Evolutionary conservation across 208 protist species (phyloP).

Genomic region (Leishmania arabica): DNA sequence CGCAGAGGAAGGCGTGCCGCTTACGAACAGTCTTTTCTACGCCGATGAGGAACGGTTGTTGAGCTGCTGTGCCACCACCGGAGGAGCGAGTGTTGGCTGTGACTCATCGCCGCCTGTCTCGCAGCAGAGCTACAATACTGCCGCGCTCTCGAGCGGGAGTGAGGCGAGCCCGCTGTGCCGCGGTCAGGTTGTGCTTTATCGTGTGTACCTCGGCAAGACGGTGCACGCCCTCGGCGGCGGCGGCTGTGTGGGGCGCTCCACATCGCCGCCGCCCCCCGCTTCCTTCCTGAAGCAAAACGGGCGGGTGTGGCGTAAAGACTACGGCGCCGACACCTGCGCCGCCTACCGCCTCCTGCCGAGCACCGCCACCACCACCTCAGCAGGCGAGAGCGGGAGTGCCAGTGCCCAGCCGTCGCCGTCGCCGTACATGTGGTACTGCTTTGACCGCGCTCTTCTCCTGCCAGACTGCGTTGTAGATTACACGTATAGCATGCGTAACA

Average conservation of each 20-base stretch:
- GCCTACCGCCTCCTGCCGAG: slow-evolving; percentile 62
- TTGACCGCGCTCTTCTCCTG: slow-evolving; percentile 78
- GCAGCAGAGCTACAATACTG: slow-evolving; percentile 9
- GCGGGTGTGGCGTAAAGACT: slow-evolving; percentile 50
- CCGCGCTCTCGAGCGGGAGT: background rate
- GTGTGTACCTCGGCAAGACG: slow-evolving; percentile 38
- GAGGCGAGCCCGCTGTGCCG: slow-evolving; percentile 8
- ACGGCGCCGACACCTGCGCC: slow-evolving; percentile 60
- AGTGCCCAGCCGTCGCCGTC: slow-evolving; percentile 24
- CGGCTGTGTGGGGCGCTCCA: background rate
- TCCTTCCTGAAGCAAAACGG: slow-evolving; percentile 38
- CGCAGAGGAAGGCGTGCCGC: slow-evolving; percentile 68
- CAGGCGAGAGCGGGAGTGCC: background rate
- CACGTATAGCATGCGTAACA: slow-evolving; percentile 48
- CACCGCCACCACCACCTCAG: slow-evolving; percentile 5
- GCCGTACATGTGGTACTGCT: slow-evolving; percentile 82
- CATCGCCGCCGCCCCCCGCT: background rate
- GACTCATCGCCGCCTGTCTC: background rate
- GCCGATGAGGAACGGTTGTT: slow-evolving; percentile 79
- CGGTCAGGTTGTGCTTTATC: slow-evolving; percentile 34
- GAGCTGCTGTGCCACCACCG: slow-evolving; percentile 14
- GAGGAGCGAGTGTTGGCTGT: background rate
- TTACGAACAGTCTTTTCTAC: slow-evolving; percentile 89
- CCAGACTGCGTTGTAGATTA: slow-evolving; percentile 91
- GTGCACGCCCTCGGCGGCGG: slow-evolving; percentile 23